phyloP scores from a whole-genome alignment of 2,329 filamentous ascomycete genomes.

The Xylaria sp. region DNA sequence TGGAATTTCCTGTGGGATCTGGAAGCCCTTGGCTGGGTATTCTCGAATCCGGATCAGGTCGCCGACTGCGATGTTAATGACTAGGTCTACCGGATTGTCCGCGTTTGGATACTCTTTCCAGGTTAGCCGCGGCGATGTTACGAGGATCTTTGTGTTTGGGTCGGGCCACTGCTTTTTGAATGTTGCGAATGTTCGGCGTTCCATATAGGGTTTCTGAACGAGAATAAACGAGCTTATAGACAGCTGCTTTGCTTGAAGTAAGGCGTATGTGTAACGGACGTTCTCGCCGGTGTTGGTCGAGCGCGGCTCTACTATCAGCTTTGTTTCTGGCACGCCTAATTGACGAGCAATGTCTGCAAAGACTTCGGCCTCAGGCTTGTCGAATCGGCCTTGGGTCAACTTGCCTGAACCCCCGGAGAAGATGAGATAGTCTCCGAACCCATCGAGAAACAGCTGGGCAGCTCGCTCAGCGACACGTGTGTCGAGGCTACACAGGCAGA shows the following conservation, averaged over 20 bases:
- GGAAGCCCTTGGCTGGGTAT: conserved; percentile 56
- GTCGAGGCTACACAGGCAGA: conserved; percentile 61
- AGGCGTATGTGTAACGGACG: conserved; percentile 55
- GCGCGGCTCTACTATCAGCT: conserved; percentile 53
- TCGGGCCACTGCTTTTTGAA: conserved; percentile 60
- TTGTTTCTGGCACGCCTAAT: conserved; percentile 53
- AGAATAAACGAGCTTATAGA: conserved; percentile 51
- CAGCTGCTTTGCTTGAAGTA: conserved; percentile 48
- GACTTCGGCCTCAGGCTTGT: conserved; percentile 54
- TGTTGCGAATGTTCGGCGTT: conserved; percentile 57
- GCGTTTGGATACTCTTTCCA: conserved; percentile 56
- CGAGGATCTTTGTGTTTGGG: conserved; percentile 48
- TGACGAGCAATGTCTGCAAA: conserved; percentile 54
- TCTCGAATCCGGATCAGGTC: conserved; percentile 57
- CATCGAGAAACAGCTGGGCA: conserved; percentile 55
- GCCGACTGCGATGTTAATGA: conserved; percentile 58
- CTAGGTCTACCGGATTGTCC: conserved; percentile 55
- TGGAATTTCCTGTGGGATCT: conserved; percentile 57
- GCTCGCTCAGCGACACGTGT: conserved; percentile 56
- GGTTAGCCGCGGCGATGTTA: conserved; percentile 54
- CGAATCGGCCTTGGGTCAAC: conserved; percentile 54
- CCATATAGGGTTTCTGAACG: conserved; percentile 62
- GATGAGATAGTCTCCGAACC: conserved; percentile 53
- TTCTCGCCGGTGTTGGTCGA: conserved; percentile 61
- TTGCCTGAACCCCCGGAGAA: conserved; percentile 57